Evolutionary conservation across 2,329 filamentous ascomycete genomes (phyloP).

Genomic region (Apiospora marii): DNA sequence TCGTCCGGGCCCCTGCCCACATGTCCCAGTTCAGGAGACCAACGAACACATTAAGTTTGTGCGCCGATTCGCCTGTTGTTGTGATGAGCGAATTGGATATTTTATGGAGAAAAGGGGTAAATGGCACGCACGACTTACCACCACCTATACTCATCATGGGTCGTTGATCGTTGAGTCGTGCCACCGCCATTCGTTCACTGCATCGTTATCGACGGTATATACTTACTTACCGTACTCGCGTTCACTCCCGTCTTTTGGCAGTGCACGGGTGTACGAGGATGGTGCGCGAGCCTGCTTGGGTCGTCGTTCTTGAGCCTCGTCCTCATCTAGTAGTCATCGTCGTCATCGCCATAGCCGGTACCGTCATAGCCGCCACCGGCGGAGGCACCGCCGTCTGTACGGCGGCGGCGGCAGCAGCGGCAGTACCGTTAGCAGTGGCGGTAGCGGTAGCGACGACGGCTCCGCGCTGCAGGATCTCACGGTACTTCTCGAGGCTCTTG

Average conservation of each 20-base stretch:
- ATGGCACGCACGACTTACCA: too few species aligned
- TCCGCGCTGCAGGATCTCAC: conserved; percentile 35
- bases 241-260: background rate
- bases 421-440: background rate
- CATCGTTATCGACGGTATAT: background rate
- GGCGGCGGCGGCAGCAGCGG: background rate
- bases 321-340: background rate
- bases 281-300: too few species aligned
- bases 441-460: too few species aligned
- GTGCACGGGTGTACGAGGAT: background rate
- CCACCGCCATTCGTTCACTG: background rate
- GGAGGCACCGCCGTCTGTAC: background rate
- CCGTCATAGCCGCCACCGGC: background rate
- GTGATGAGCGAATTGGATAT: too few species aligned
- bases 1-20: too few species aligned
- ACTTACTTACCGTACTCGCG: background rate
- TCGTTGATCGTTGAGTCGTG: too few species aligned
- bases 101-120: too few species aligned
- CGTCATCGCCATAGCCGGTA: background rate
- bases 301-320: background rate
- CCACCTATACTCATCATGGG: too few species aligned
- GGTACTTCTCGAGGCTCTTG: conserved; percentile 47
- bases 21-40: too few species aligned
- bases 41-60: too few species aligned
- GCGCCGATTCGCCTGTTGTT: too few species aligned